Percentiles rank a stretch among this genome's conserved stretches.
Evolutionary conservation across 164 flowering plant genomes (phyloP).

Genomic region (Buxus sempervirens): DNA sequence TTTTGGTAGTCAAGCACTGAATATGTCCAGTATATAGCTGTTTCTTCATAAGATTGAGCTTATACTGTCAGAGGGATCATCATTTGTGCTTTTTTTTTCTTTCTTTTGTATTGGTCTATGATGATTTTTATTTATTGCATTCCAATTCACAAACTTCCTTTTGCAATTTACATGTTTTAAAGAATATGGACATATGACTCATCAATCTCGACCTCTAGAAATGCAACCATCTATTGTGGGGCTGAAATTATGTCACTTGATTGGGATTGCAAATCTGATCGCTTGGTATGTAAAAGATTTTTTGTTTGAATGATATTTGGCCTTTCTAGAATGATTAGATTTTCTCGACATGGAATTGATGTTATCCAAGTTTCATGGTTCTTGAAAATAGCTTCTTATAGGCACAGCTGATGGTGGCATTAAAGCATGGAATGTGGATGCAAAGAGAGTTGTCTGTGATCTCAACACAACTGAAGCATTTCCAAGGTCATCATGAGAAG

Average conservation of each 20-base stretch:
- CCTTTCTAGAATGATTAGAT: constrained; percentile 5
- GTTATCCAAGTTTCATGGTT: constrained; percentile 23
- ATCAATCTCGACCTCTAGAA: constrained; percentile 72
- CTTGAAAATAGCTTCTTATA: constrained; percentile 77
- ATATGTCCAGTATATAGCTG: too few relatives aligned
- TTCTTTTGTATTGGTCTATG: not conserved
- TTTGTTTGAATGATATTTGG: not conserved
- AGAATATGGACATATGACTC: constrained; percentile 98
- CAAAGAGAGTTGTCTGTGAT: constrained; percentile 97
- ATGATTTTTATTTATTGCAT: not conserved
- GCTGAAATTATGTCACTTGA: constrained; percentile 92
- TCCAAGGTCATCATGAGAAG: constrained; percentile 51
- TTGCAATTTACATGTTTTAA: constrained; percentile 4
- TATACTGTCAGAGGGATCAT: not conserved
- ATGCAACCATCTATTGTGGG: constrained; percentile 96
- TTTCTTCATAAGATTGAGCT: not conserved
- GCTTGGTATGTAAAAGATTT: constrained; percentile 54
- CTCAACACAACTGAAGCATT: constrained; percentile 65
- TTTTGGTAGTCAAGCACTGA: too few relatives aligned
- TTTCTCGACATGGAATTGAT: constrained; percentile 3
- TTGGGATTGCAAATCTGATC: constrained; percentile 96
- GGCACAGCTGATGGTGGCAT: constrained; percentile 93
- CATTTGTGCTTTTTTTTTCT: not conserved
- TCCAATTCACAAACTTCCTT: not conserved
- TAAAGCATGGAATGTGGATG: constrained; percentile 99